Base-by-base conservation (phyloP, 2,329 filamentous ascomycete species). In the Curvularia hawaiiensis region DNA sequence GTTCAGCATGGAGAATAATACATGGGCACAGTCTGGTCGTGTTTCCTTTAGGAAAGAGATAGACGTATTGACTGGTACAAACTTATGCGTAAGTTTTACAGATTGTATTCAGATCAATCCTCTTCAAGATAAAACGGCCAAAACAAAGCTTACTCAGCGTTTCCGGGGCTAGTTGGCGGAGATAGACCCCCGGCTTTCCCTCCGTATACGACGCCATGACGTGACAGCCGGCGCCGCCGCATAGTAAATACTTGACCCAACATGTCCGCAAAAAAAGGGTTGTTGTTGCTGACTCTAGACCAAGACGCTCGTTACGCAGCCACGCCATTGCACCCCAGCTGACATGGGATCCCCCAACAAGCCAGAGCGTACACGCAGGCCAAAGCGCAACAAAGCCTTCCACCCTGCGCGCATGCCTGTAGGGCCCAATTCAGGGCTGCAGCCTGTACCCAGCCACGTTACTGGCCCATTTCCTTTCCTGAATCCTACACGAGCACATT, bases 391-490 rank as follows among this genome's bases (percentile, higher is more conserved):
- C 61, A 60, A 64, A 48, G 54, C 54, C 20, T 77, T 76, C 58
- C 56, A 63, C 26, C 60, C 62, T 18, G 54, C 64, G 4, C 70
- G 58, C 33, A 56, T 71, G 38, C 75, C 74, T 1, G 58, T 76
- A 3, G 60, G 54, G 26, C 44, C 70, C 39, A 53, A 64, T 18
- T 22, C 58, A 8, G 35, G 54, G 8, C 60, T 77, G 12, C 56
- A 63, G 1, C 62, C 75, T 49, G 58, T 70, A 30, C 39, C 63
- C 14, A 46, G 65, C 33, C 64, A 58, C 41, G 55, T 73, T 41
- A 59, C 60, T 26, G 82, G 82, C 0, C 79, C 82, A 10, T 60
- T 84, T 22, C 55, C 69, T 1, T 83, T 81, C 61, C 70, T 84
- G 41, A 83, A 84, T 59, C 82, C 83, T 4, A 85, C 83, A 1